phyloP scores from a whole-genome alignment of 352 stramenopile genomes.

The Phytophthora palmivora region DNA sequence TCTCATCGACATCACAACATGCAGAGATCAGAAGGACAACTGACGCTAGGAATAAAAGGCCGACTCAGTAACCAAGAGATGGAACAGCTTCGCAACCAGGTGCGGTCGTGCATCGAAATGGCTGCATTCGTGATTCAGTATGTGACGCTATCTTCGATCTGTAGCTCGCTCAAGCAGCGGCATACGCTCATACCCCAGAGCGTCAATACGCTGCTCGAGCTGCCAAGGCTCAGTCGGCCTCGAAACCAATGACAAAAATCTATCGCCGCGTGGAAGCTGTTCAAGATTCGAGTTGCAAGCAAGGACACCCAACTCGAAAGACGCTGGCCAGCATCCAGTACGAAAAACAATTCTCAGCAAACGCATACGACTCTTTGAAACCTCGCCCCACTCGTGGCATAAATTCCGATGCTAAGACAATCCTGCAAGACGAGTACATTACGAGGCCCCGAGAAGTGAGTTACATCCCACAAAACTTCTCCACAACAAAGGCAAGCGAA shows the following conservation, averaged over 20 bases:
- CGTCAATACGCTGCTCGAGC: conserved; percentile 14
- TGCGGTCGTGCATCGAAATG: conserved; percentile 37
- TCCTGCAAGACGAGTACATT: conserved; percentile 78
- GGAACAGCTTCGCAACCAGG: conserved; percentile 56
- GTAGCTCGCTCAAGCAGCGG: conserved; percentile 62
- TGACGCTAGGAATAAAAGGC: conserved; percentile 54
- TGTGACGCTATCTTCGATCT: background rate
- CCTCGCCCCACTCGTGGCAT: conserved; percentile 44
- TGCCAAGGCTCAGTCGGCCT: conserved; percentile 16
- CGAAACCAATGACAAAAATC: conserved; percentile 67
- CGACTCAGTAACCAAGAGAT: conserved; percentile 75
- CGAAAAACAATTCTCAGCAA: conserved; percentile 51
- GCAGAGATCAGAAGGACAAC: conserved; percentile 11
- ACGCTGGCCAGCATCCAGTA: conserved; percentile 71
- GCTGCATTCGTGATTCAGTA: background rate
- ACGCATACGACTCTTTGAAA: conserved; percentile 43
- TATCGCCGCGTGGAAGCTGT: conserved; percentile 50
- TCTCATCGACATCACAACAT: background rate
- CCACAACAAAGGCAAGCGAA: conserved; percentile 14
- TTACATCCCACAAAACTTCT: conserved; percentile 51
- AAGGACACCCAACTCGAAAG: conserved; percentile 48
- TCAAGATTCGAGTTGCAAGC: conserved; percentile 1
- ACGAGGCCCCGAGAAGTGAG: conserved; percentile 66
- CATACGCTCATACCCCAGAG: conserved; percentile 61
- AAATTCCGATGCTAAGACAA: conserved; percentile 46